Conservation (phyloP, 306 rosid genomes). For the Lathyrus tuberosus region DNA sequence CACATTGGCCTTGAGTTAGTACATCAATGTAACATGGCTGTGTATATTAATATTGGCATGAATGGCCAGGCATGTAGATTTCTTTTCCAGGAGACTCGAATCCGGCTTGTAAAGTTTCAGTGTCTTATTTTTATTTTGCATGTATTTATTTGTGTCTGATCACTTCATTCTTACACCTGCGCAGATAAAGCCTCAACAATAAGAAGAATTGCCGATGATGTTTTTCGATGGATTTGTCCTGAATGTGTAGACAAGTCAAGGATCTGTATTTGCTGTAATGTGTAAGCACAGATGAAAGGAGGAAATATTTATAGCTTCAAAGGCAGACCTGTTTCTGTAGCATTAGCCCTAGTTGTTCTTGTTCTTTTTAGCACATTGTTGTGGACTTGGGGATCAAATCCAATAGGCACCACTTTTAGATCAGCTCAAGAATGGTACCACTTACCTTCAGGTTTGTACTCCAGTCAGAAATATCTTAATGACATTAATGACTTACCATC, state of each 20-base stretch:
- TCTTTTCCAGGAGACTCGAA: neutral
- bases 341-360: slow-evolving; percentile 56
- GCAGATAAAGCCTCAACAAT: slow-evolving; percentile 39
- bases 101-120: neutral
- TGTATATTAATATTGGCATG: slow-evolving; percentile 7
- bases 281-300: slow-evolving; percentile 61
- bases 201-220: slow-evolving; percentile 13
- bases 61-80: neutral
- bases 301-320: slow-evolving; percentile 49
- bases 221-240: slow-evolving; percentile 27
- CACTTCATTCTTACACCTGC: slow-evolving; percentile 1
- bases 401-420: slow-evolving; percentile 51
- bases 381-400: slow-evolving; percentile 79
- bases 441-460: slow-evolving; percentile 62
- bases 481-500: slow-evolving; percentile 8
- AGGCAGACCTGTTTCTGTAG: slow-evolving; percentile 58
- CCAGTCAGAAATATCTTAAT: slow-evolving; percentile 31
- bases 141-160: slow-evolving; percentile 33
- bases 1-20: neutral
- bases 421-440: slow-evolving; percentile 49
- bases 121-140: slow-evolving; percentile 16
- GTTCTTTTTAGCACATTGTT: slow-evolving; percentile 53
- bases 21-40: neutral
- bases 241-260: slow-evolving; percentile 29
- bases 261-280: slow-evolving; percentile 29